Evolutionary conservation across 306 rosid species (phyloP).

Genomic region (Trifolium pratense): DNA sequence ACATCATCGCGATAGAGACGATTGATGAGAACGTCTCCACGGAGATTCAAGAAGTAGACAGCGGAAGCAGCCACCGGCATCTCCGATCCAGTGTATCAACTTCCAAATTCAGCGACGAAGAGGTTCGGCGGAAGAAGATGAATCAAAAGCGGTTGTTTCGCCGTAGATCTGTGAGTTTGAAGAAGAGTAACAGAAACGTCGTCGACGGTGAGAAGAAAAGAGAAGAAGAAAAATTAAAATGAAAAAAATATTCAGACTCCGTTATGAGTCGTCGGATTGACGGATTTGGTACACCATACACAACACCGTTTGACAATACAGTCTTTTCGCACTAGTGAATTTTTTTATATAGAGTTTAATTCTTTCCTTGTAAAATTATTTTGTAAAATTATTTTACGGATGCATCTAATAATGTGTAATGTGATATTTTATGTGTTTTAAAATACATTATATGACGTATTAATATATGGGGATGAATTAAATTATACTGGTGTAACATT

Average conservation of each 20-base stretch:
- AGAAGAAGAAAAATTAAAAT: slow-evolving; percentile 7
- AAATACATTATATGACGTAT: too few relatives aligned
- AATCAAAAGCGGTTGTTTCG: slow-evolving; percentile 33
- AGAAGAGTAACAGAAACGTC: slow-evolving; percentile 23
- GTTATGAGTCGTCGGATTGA: slow-evolving; percentile 36
- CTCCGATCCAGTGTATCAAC: slow-evolving; percentile 61
- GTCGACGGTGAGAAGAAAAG: slow-evolving; percentile 27
- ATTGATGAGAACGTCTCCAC: slow-evolving; percentile 95
- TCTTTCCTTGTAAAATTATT: too few relatives aligned
- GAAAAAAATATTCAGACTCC: slow-evolving; percentile 19
- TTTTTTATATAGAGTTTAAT: too few relatives aligned
- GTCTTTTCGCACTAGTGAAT: not conserved
- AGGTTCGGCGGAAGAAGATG: slow-evolving; percentile 30
- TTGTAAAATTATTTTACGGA: too few relatives aligned
- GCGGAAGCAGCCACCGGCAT: slow-evolving; percentile 99
- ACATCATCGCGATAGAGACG: slow-evolving; percentile 98
- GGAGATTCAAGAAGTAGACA: slow-evolving; percentile 83
- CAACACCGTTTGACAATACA: slow-evolving; percentile 33
- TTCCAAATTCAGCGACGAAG: slow-evolving; percentile 40
- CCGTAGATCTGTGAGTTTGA: slow-evolving; percentile 41
- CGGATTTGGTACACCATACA: slow-evolving; percentile 22
- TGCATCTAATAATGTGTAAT: too few relatives aligned
- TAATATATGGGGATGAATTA: too few relatives aligned
- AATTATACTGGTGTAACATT: too few relatives aligned
- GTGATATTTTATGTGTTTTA: too few relatives aligned